Conservation (phyloP, 2,329 filamentous ascomycete species). For the Phoma sp. region DNA sequence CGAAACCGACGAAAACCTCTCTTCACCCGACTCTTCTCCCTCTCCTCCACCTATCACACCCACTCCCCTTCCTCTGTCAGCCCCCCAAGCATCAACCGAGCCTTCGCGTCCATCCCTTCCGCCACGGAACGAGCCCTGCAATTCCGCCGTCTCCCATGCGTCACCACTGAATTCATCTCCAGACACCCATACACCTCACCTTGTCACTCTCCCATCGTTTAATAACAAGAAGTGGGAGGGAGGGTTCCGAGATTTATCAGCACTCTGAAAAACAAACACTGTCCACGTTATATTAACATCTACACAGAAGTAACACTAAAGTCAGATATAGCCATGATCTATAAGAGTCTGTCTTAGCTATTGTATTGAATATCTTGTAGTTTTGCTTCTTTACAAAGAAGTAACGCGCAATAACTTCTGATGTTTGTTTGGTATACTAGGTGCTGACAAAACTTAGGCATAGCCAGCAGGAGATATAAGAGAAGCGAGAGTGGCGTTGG, state of each 20-base stretch:
- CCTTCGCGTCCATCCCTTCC: neutral
- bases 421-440: neutral
- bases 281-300: too few relatives aligned
- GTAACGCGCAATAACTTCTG: neutral
- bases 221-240: too few relatives aligned
- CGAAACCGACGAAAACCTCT: neutral
- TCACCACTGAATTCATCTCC: neutral
- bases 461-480: neutral
- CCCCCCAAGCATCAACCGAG: neutral
- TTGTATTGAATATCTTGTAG: too few relatives aligned
- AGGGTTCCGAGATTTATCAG: too few relatives aligned
- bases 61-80: neutral
- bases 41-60: neutral
- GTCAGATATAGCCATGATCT: too few relatives aligned
- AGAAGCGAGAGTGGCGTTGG: neutral
- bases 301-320: too few relatives aligned
- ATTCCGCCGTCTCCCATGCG: neutral
- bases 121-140: neutral
- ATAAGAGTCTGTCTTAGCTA: too few relatives aligned
- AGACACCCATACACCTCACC: neutral
- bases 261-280: too few relatives aligned
- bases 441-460: neutral
- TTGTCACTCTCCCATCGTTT: neutral
- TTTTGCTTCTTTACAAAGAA: too few relatives aligned
- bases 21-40: neutral